Conservation (phyloP, 768 basidiomycete species). For the Nidularia pulvinata region DNA sequence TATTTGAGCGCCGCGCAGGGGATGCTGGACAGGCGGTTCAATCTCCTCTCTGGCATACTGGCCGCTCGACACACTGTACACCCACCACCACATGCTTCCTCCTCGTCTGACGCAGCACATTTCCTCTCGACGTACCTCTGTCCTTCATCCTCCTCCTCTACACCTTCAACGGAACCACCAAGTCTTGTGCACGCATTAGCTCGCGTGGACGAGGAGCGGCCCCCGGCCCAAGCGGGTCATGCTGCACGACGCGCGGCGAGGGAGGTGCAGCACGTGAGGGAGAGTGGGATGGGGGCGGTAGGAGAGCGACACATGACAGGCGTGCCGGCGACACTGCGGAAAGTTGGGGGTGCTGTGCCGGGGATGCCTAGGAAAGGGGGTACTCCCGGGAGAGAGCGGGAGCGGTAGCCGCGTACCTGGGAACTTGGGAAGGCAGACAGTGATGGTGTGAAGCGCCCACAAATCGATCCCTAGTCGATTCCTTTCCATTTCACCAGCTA, state of each 20-base stretch:
- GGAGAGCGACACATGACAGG: conserved; percentile 58
- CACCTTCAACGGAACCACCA: conserved; percentile 29
- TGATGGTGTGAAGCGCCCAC: no score
- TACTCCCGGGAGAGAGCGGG: conserved; percentile 41
- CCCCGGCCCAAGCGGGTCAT: conserved; percentile 66
- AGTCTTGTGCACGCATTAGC: conserved; percentile 68
- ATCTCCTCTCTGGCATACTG: conserved; percentile 38
- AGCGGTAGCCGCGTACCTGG: neutral
- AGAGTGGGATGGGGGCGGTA: conserved; percentile 44
- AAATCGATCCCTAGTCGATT: no score
- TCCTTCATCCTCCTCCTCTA: conserved; percentile 5
- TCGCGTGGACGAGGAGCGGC: conserved; percentile 64
- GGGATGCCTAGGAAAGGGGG: conserved; percentile 63
- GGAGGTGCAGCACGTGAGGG: conserved; percentile 68
- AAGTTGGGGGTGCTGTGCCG: conserved; percentile 33
- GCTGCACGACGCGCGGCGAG: conserved; percentile 68
- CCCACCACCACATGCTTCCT: conserved; percentile 24
- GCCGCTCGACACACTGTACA: conserved; percentile 44
- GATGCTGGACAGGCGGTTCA: conserved; percentile 65
- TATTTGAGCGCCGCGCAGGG: conserved; percentile 52
- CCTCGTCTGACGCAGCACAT: conserved; percentile 17
- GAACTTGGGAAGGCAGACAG: no score
- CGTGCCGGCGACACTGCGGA: conserved; percentile 56
- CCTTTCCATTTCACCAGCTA: no score
- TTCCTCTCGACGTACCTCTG: conserved; percentile 24